Percentiles rank a stretch among this genome's conserved stretches.
Conservation (phyloP, 208 protist genomes). For the Trypanosoma melophagium region DNA sequence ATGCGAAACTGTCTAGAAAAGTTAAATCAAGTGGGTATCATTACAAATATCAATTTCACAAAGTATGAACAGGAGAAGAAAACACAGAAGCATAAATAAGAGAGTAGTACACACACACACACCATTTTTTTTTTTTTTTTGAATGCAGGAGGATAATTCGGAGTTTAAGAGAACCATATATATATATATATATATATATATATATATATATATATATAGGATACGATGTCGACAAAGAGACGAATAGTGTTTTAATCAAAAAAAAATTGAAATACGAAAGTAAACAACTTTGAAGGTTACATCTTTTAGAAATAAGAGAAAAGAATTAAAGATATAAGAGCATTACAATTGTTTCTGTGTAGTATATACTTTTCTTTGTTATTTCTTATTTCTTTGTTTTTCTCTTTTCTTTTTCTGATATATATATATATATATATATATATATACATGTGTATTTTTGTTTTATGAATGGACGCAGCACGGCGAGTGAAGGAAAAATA, state of each 20-base stretch:
- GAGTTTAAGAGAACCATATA: too few relatives aligned
- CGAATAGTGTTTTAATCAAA: too few relatives aligned
- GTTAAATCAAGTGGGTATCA: constrained; percentile 78
- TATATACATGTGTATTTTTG: not conserved
- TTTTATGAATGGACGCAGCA: not conserved
- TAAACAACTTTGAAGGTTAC: too few relatives aligned
- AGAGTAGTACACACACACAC: not conserved
- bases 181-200: too few relatives aligned
- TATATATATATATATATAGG: too few relatives aligned
- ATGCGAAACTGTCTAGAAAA: constrained; percentile 90
- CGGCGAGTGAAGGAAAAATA: not conserved
- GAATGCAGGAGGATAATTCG: too few relatives aligned
- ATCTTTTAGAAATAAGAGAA: constrained; percentile 4
- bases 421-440: not conserved
- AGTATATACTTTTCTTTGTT: not conserved
- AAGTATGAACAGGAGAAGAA: constrained; percentile 70
- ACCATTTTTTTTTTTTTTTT: too few relatives aligned
- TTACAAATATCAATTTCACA: constrained; percentile 84
- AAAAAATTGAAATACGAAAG: too few relatives aligned
- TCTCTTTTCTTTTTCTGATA: constrained; percentile 13
- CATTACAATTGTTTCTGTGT: constrained; percentile 13
- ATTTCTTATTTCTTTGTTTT: constrained; percentile 27
- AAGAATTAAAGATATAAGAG: not conserved
- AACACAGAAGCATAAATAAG: constrained; percentile 6
- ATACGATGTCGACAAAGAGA: too few relatives aligned